Conservation (phyloP, 202 grass and related monocot genomes). For the Digitaria exilis region DNA sequence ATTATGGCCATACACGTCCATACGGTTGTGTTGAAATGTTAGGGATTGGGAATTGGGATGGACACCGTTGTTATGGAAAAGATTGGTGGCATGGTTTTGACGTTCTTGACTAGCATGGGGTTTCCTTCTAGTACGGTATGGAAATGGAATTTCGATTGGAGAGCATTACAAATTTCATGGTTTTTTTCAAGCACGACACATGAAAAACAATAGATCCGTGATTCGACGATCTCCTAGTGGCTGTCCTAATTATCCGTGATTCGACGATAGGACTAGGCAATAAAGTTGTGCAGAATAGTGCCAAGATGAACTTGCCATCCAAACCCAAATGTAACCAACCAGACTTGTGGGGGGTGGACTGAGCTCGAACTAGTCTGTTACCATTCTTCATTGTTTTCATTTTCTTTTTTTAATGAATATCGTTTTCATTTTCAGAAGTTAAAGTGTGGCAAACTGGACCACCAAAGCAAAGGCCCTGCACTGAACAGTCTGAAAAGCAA, state of each 20-base stretch:
- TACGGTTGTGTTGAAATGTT: not conserved
- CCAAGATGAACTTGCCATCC: not conserved
- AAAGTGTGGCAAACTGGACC: not conserved
- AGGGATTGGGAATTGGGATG: not conserved
- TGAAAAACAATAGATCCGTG: not conserved
- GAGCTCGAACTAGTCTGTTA: no score
- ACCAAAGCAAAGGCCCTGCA: not conserved
- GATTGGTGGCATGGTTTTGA: not conserved
- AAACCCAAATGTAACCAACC: not conserved
- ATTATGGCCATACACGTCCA: no score
- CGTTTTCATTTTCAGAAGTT: not conserved
- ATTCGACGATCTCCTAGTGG: no score
- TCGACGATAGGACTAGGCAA: not conserved
- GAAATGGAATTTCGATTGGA: not conserved
- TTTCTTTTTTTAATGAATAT: no score
- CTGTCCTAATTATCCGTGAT: no score
- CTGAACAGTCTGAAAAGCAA: not conserved
- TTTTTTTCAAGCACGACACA: not conserved
- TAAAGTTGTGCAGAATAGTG: not conserved
- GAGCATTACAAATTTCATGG: no score
- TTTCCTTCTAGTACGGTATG: not conserved
- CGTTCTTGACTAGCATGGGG: not conserved
- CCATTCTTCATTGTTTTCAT: not conserved
- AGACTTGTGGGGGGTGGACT: not conserved
- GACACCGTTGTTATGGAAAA: not conserved